Evolutionary conservation across 257 asterid species (phyloP), one percentile per base, ranked within the genome.

Genomic region (Verbascum thapsus): DNA sequence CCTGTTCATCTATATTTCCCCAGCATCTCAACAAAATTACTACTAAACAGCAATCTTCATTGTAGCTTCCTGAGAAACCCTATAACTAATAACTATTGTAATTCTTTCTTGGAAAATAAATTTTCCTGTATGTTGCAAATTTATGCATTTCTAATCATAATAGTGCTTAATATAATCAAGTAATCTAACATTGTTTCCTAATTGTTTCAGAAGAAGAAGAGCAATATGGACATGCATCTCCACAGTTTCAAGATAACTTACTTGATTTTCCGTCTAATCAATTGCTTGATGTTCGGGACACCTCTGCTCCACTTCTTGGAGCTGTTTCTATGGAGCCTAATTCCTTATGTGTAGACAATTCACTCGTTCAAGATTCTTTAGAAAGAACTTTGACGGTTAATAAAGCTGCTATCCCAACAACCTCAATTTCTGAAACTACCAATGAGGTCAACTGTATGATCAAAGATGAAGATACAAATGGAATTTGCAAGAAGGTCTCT

Each of bases 121-220:
- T 23, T 12, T 12, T 55, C 44, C 53, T 55, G 51, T 22, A 48
- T 40, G 0, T 30, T 48, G 2, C 51, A 19, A 8, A 56, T 51
- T 52, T 6, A 7, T 44, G 38, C 52, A 52, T 23, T 44, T 47
- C 3, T 61, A 8, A 15, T 51, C 32, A 16, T 41, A n/a, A 18
- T 42, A 16, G 48, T 30, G 1, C 43, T 61, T 35, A 30, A 53
- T 71, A 48, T n/a, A 10, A 23, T 26, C 35, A 19, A 55, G 55
- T 67, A 53, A 22, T 41, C 52, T 52, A 40, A 74, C 53, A 48
- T 32, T 68, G 30, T 68, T 48, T 69, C 51, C 38, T 40, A 4
- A 32, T 63, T 57, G 61, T 77, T 69, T 53, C 78, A 87, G 92
- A 76, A 64, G 88, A 76, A 69, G 92, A 87, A 72, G 66, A 79